Conservation (phyloP, 257 asterid species). For the Solanum clarkiae region DNA sequence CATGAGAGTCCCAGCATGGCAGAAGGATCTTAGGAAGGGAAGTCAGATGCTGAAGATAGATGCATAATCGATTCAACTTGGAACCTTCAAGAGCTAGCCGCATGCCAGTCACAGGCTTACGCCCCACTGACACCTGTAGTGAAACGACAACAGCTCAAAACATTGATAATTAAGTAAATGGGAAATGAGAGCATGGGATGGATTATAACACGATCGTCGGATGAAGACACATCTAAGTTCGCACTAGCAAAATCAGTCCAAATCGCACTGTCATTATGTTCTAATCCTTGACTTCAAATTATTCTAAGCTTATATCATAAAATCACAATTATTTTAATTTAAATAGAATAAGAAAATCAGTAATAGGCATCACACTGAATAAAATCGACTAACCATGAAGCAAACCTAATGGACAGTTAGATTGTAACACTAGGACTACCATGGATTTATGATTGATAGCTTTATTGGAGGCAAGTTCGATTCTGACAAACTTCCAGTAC, state of each 20-base stretch:
- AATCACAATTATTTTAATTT: not conserved
- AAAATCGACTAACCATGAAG: not conserved
- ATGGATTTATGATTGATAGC: not conserved
- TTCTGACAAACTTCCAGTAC: not conserved
- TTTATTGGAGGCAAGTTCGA: not conserved
- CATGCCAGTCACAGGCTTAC: constrained; percentile 81
- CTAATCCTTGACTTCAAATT: not conserved
- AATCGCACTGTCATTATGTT: not conserved
- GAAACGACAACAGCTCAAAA: not conserved
- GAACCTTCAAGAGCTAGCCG: constrained; percentile 59
- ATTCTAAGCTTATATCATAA: not conserved
- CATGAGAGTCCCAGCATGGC: constrained; percentile 66
- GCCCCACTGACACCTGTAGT: constrained; percentile 66
- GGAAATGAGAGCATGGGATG: not conserved
- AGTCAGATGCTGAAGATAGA: constrained; percentile 56
- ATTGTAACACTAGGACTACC: not conserved
- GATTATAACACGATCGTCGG: not conserved
- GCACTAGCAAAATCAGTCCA: not conserved
- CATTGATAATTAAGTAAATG: not conserved
- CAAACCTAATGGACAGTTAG: not conserved
- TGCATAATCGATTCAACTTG: constrained; percentile 53
- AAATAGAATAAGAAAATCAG: not conserved
- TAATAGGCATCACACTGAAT: not conserved
- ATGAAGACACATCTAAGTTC: not conserved
- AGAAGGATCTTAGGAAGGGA: constrained; percentile 64